A percentile compares a stretch with the other conserved stretches of the same genome.
Evolutionary conservation across 768 basidiomycete species (phyloP).

Genomic region (Aureoboletus auriporus): DNA sequence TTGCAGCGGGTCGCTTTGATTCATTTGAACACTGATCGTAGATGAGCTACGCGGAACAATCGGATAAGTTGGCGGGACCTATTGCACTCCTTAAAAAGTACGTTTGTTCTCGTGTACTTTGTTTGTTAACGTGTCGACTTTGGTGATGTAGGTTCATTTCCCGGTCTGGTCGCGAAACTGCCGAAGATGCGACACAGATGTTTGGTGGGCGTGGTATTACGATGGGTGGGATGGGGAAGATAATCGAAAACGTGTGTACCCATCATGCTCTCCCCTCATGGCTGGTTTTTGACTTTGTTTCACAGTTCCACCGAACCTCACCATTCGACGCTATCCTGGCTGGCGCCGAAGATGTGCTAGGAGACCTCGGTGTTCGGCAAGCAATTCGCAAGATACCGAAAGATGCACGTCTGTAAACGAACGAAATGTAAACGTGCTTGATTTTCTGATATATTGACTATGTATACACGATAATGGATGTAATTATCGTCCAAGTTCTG

Average conservation of each 20-base stretch:
- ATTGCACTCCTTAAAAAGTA: constrained; percentile 89
- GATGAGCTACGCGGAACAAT: constrained; percentile 86
- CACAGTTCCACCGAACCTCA: constrained; percentile 76
- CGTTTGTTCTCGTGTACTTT: constrained; percentile 19
- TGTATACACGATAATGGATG: too few species aligned
- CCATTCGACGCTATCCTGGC: constrained; percentile 84
- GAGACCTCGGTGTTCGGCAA: constrained; percentile 70
- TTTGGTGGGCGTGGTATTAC: constrained; percentile 91
- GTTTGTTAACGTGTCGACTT: constrained; percentile 1
- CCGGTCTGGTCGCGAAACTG: constrained; percentile 45
- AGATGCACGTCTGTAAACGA: constrained; percentile 37
- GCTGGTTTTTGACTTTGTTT: background rate
- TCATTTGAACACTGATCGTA: constrained; percentile 26
- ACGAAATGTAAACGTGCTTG: background rate
- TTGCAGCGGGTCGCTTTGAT: background rate
- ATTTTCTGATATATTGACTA: background rate
- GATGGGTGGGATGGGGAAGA: constrained; percentile 79
- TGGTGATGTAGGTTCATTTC: constrained; percentile 55
- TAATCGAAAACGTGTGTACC: constrained; percentile 69
- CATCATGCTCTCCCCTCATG: too few species aligned
- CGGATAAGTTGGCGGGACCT: constrained; percentile 80
- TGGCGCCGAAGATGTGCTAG: constrained; percentile 72
- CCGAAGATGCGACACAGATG: constrained; percentile 73
- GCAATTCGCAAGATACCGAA: constrained; percentile 68
- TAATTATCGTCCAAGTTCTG: too few species aligned